Evolutionary conservation across 1,284 basidiomycete species (phyloP), one percentile per base, ranked within the genome.

Genomic region (Ceratobasidium sp.): DNA sequence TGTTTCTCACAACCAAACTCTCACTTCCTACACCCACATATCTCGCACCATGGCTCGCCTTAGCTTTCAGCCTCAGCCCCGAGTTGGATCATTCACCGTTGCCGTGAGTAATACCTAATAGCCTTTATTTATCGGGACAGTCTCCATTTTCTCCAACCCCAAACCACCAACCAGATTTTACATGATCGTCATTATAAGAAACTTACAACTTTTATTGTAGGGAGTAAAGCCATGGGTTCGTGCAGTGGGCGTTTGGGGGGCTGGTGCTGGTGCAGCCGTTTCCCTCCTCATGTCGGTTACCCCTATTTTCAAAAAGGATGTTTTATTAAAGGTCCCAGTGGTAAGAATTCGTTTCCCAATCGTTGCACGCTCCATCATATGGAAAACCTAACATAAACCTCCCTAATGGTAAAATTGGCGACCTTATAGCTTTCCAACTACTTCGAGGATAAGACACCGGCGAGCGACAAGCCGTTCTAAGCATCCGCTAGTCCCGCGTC

Each of bases 391-490:
- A 38, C 35, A 5, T 11, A 11, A 89, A 88, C 75, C 89, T 47
- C 41, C 66, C 57, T 75, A 41, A 30, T 59, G 11, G 3, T 57
- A 21, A 46, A 43, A 21, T 18, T 43, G 43, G 50, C 59, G 21
- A 30, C 11, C 28, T n/a, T 38, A 44, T 67, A 94, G 92, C 74
- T 94, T 77, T 87, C 87, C 30, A 81, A 77, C 72, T 91, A 92
- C 82, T 93, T 86, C 79, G 85, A 89, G 79, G 92, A 94, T 82
- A 91, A 87, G 77, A 91, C 85, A 0, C 92, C 91, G 18, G 87
- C 87, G 57, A 91, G 86, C 58, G 92, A 94, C 84, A 93, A 92
- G 80, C 91, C 92, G 1, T 93, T 93, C 84, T 94, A 85, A 66
- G 30, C 11, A 3, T n/a, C 26, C 5, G 6, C 35, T 38, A 38